Evolutionary conservation across 805 yeast species (phyloP), one percentile per base, ranked within the genome.

Genomic region (Lachancea quebecensis): DNA sequence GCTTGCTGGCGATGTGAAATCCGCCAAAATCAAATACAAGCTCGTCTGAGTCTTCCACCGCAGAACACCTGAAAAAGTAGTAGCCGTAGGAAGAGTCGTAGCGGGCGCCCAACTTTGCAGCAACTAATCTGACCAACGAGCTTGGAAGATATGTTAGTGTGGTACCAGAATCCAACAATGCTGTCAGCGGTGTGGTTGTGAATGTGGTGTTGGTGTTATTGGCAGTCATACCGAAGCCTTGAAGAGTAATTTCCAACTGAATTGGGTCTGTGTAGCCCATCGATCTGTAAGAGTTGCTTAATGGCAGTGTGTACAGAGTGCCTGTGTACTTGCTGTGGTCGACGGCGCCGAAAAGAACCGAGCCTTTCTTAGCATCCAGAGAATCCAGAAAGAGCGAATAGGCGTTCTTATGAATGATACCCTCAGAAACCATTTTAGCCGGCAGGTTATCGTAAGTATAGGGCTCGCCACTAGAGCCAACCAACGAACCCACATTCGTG

Each of bases 281-380:
- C 7, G 46, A 38, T 35, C 31, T 41, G 25, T 51, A 47, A 6
- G 50, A 44, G 46, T 79, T 79, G 51, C 81, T 64, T 35, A 79
- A 51, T 25, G 82, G 81, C 7, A 82, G 58, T 1, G 77, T 64
- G 29, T 69, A 60, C 32, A 81, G 61, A 12, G 60, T 49, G 12
- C 88, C 89, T 0, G 63, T 44, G 59, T 77, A 81, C 62, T 82
- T 82, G 33, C 77, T 71, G 48, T 73, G 75, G 56, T 84, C 91
- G 25, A 80, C 73, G 28, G 82, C 93, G 39, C 93, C 91, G 67
- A 85, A 85, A 40, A 84, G 60, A 16, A 84, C 68, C n/a, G 71
- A 63, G 5, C 88, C 90, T 1, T 67, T 49, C 4, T 55, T 38
- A 0, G 76, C 65, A 31, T 64, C 62, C 10, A 58, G 53, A 2